A percentile compares a stretch with the other conserved stretches of the same genome.
These are phyloP conservation scores for Cladosporium sp. DNA, from an alignment of 2,329 filamentous ascomycete genomes.

Conservation along the genomic window DNA sequence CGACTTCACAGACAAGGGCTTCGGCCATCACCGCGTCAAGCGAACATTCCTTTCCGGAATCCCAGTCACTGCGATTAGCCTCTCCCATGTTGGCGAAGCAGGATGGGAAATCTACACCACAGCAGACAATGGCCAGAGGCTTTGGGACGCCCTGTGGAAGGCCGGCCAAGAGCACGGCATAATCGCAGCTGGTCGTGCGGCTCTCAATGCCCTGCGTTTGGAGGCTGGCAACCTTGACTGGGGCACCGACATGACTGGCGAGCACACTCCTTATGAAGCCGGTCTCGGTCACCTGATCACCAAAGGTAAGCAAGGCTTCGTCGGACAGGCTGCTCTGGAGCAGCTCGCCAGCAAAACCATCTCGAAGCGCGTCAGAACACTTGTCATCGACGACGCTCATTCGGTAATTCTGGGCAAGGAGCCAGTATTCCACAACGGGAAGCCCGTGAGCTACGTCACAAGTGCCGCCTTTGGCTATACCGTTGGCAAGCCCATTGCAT, in stretches of 20 bases:
- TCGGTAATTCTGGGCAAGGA: constrained; percentile 60
- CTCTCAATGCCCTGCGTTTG: constrained; percentile 55
- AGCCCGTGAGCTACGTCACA: constrained; percentile 53
- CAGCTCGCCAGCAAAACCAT: constrained; percentile 35
- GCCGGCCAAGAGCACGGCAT: constrained; percentile 53
- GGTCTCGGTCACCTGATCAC: constrained; percentile 51
- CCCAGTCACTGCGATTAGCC: constrained; percentile 51
- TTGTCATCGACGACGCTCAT: constrained; percentile 52
- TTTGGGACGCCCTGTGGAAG: constrained; percentile 56
- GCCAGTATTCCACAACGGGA: constrained; percentile 50
- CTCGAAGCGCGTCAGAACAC: constrained; percentile 40
- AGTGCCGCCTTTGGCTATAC: constrained; percentile 59
- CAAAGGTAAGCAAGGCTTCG: constrained; percentile 43
- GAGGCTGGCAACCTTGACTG: constrained; percentile 57
- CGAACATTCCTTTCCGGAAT: constrained; percentile 49
- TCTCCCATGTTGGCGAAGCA: constrained; percentile 57
- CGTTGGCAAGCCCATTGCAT: constrained; percentile 55
- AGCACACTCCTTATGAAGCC: constrained; percentile 58
- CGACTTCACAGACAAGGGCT: constrained; percentile 41
- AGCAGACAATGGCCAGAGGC: constrained; percentile 52
- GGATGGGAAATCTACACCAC: constrained; percentile 61
- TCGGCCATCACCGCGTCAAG: constrained; percentile 51
- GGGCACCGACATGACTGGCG: constrained; percentile 56
- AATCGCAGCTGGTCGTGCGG: constrained; percentile 54
- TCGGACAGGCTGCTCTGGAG: constrained; percentile 49